Conservation (phyloP, 1,284 basidiomycete genomes). For the Caloboletus firmus region DNA sequence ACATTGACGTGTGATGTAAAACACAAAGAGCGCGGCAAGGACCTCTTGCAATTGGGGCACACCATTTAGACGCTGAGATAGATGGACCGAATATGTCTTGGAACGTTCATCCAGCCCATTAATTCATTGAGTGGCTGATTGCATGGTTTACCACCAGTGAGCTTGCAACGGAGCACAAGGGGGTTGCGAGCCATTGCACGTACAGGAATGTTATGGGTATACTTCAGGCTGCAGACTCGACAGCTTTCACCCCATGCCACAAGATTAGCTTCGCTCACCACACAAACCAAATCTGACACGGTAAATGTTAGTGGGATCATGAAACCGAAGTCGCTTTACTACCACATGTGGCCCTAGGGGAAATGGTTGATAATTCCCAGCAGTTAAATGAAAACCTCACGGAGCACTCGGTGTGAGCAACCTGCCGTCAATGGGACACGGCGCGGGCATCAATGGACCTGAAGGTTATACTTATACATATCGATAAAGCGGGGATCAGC, state of each 20-base stretch:
- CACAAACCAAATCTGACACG: neutral
- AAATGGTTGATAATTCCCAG: neutral
- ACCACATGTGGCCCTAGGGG: neutral
- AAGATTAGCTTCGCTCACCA: neutral
- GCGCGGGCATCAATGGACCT: neutral
- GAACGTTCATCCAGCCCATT: slow-evolving; percentile 20
- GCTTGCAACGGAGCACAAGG: neutral
- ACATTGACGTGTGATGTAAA: neutral
- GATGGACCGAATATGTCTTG: slow-evolving; percentile 15
- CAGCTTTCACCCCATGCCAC: neutral
- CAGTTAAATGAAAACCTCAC: slow-evolving; percentile 8
- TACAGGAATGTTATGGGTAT: too few relatives aligned
- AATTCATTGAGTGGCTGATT: neutral
- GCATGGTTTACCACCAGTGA: slow-evolving; percentile 1
- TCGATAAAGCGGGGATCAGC: neutral
- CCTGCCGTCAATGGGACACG: neutral
- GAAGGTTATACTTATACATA: neutral
- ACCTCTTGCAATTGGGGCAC: slow-evolving; percentile 12
- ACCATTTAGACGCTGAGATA: slow-evolving; percentile 8
- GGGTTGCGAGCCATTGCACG: too few relatives aligned
- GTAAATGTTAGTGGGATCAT: neutral
- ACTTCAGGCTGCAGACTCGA: slow-evolving; percentile 2
- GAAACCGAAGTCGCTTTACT: neutral
- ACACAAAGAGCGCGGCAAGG: slow-evolving; percentile 14
- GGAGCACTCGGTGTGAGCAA: neutral